Evolutionary conservation across 495 filamentous ascomycete genomes (phyloP).

Genomic region (Haplographium delicatum): DNA sequence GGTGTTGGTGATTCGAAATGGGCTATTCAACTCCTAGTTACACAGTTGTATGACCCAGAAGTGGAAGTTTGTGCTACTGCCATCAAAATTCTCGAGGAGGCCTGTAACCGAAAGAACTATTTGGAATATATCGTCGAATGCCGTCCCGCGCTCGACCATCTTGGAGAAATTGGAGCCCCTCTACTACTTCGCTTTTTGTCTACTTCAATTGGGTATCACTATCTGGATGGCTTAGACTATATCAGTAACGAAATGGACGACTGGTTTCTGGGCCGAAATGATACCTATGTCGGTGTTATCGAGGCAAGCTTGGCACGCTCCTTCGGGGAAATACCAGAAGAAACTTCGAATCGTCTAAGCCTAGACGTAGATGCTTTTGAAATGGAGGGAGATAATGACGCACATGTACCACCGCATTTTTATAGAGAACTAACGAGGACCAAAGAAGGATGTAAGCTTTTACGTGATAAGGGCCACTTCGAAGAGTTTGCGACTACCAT

Average conservation of each 20-base stretch:
- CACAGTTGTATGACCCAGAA: constrained; percentile 94
- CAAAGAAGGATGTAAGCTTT: constrained; percentile 80
- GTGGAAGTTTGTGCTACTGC: constrained; percentile 93
- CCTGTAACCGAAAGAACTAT: constrained; percentile 83
- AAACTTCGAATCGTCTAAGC: constrained; percentile 44
- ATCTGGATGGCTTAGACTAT: constrained; percentile 93
- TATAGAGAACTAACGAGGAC: constrained; percentile 94
- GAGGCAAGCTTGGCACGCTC: constrained; percentile 92
- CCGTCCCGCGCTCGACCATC: constrained; percentile 88
- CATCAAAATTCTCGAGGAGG: constrained; percentile 94
- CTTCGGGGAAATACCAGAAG: constrained; percentile 53
- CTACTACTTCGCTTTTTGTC: constrained; percentile 89
- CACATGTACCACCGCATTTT: constrained; percentile 85
- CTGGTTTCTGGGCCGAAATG: constrained; percentile 95
- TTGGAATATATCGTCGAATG: constrained; percentile 96
- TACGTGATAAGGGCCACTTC: constrained; percentile 92
- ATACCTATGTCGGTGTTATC: constrained; percentile 88
- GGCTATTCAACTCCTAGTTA: constrained; percentile 94
- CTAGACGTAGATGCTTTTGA: constrained; percentile 50
- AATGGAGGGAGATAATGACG: constrained; percentile 42
- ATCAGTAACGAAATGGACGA: constrained; percentile 99
- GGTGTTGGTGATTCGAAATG: constrained; percentile 63
- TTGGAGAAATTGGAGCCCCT: constrained; percentile 95
- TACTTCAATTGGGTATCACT: constrained; percentile 94
- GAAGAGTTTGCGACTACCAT: constrained; percentile 87